Evolutionary conservation across 2,329 filamentous ascomycete species (phyloP), one percentile per base, ranked within the genome.

Genomic region (Epichloe baconii): DNA sequence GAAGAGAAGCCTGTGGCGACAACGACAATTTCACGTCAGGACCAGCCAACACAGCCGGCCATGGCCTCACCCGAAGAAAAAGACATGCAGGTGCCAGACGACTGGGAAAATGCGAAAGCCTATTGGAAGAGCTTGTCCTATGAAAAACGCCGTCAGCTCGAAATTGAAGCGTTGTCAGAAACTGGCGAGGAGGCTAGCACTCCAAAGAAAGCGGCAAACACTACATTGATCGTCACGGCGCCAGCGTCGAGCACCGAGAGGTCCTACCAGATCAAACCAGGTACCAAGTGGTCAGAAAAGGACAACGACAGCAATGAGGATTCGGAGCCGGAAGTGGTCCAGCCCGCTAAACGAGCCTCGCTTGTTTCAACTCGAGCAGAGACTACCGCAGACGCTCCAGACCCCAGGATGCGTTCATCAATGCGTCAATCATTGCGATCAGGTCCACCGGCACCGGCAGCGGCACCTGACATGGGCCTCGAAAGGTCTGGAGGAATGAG

Each of bases 101-200:
- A 84, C 50, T 88, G 85, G 86, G 79, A 82, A 54, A 74, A 77
- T 49, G 78, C 82, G 15, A 85, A 84, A 59, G 70, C 77, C 0
- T 87, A 84, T 58, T 88, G 85, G 85, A 80, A 76, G 54, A 78
- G 78, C 48, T 65, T 88, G 6, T 82, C 76, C 7, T 70, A 73
- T 2, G 77, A 84, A 35, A 79, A 82, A 60, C 77, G 82, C 43
- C 76, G 76, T 6, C 76, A 82, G 59, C 72, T 84, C 35, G 79
- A 83, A 59, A 69, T 66, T 4, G 79, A 82, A 53, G 76, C 76
- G 2, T 63, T 75, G 46, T 73, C 79, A 52, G 73, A 79, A 44
- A 74, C 72, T 2, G 76, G 68, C 10, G 66, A 70, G 6, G 74
- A 77, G 35, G 69, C 66, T 2, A 71, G 59, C 59, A 54, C 52